Conservation (phyloP, 129 eudicot genomes). For the Ambrosia artemisiifolia region DNA sequence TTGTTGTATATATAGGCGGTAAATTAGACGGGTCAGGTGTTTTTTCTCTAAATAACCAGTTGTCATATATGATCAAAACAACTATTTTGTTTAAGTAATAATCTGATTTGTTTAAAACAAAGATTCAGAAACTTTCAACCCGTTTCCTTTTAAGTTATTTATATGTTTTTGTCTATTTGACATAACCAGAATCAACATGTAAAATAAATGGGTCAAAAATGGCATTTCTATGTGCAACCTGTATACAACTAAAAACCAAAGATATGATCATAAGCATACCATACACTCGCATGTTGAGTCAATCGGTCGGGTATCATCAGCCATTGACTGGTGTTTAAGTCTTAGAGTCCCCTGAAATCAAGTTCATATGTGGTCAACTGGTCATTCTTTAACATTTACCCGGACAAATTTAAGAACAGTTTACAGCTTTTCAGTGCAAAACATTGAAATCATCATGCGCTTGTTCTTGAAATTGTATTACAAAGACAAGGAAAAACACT, state of each 20-base stretch:
- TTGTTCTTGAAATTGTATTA: neutral
- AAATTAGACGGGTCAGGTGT: neutral
- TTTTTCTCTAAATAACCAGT: neutral
- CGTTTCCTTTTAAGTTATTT: neutral
- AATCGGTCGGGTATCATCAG: slow-evolving; percentile 75
- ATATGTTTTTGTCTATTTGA: neutral
- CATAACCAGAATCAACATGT: neutral
- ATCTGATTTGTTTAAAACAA: neutral
- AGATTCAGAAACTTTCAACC: neutral
- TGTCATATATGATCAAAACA: neutral
- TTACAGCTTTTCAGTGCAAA: neutral
- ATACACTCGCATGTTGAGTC: slow-evolving; percentile 89
- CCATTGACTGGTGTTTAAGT: slow-evolving; percentile 89
- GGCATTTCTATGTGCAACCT: neutral
- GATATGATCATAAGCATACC: slow-evolving; percentile 43
- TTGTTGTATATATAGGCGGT: neutral
- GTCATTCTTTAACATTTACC: neutral
- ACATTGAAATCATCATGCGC: neutral
- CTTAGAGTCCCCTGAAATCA: slow-evolving; percentile 74
- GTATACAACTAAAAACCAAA: neutral
- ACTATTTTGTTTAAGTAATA: neutral
- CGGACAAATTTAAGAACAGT: neutral
- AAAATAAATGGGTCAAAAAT: neutral
- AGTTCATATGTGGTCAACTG: neutral
- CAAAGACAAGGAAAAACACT: slow-evolving; percentile 7